Base-by-base conservation (phyloP, 768 basidiomycete species). In the Boletus subparvulus region DNA sequence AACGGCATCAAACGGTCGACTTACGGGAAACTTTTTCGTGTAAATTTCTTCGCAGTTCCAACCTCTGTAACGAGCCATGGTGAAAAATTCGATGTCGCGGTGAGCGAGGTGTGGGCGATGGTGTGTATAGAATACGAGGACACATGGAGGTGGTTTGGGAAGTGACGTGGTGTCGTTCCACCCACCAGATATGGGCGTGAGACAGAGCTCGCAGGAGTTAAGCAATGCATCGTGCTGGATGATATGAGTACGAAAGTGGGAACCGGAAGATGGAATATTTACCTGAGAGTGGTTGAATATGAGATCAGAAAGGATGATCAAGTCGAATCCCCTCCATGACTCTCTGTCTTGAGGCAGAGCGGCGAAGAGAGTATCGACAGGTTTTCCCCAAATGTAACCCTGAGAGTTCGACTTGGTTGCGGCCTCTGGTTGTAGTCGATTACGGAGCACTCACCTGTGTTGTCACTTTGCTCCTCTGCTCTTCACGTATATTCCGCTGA, bases 281-380 rank as follows among this genome's bases (percentile, higher is more conserved):
- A 88, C 92, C 77, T 95, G 92, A 1, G 94, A 94, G 63, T 96
- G 94, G 63, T 95, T 97, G 73, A 96, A 97, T 35, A 98, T 83
- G 35, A 98, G 83, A 73, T 98, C 95, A 2, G 93, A 95, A 54
- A 98, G 78, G 58, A 98, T 85, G 52, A 98, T 80, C 21, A 96
- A 66, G 64, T 96, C 85, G 65, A 92, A 98, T 32, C 74, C 72
- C 3, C 62, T 59, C 36, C 56, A 59, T 5, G 60, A 33, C 6
- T 67, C 62, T 8, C 54, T 40, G 26, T 58, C 58, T 30, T 50
- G 30, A 24, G 71, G 71, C 0, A 71, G 52, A 7, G 59, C 30
- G 11, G 59, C 58, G 21, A 86, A 16, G 40, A 73, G 65, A 10
- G 19, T 8, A 13, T 68, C 48, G 4, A 85, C 76, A 0, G 82